Percentiles rank a stretch among this genome's conserved stretches.
These are phyloP conservation scores for Cryptococcus depauperatus DNA, from an alignment of 1,284 basidiomycete species.

Conservation along the genomic window DNA sequence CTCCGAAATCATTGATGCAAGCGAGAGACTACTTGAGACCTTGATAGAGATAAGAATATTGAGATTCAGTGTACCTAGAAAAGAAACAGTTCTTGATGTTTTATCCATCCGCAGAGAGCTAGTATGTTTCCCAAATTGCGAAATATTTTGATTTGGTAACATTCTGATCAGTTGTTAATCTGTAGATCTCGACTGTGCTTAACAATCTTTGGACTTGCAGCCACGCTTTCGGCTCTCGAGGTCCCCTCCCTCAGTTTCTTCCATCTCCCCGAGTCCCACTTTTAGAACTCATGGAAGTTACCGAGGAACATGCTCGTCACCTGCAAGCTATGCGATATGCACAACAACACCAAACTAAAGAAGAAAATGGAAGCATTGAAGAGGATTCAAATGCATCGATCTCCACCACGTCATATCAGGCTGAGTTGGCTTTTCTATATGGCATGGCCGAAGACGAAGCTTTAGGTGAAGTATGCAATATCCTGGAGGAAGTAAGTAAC, in stretches of 20 bases:
- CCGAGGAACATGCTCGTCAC: constrained; percentile 33
- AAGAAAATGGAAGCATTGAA: neutral
- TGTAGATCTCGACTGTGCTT: constrained; percentile 42
- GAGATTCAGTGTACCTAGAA: constrained; percentile 41
- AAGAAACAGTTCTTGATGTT: constrained; percentile 47
- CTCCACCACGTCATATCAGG: constrained; percentile 11
- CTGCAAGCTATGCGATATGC: constrained; percentile 5
- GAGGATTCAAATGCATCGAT: neutral
- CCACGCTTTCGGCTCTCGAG: constrained; percentile 45
- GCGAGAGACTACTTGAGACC: constrained; percentile 42
- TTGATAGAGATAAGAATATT: constrained; percentile 43
- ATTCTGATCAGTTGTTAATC: neutral
- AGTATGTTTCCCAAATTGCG: constrained; percentile 39
- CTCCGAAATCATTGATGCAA: constrained; percentile 41
- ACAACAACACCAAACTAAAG: neutral
- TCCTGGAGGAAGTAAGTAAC: constrained; percentile 39
- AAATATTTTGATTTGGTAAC: neutral
- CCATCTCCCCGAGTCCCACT: constrained; percentile 45
- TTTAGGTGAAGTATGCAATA: constrained; percentile 36
- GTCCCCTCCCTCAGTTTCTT: constrained; percentile 47
- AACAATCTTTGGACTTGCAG: constrained; percentile 46
- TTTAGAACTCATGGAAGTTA: constrained; percentile 34
- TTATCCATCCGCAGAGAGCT: constrained; percentile 47
- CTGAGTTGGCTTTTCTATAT: constrained; percentile 40
- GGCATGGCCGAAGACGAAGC: constrained; percentile 45